Percentiles rank a stretch among this genome's conserved stretches.
phyloP scores from a whole-genome alignment of 305 asterid species.

The Solanum hybrid region DNA sequence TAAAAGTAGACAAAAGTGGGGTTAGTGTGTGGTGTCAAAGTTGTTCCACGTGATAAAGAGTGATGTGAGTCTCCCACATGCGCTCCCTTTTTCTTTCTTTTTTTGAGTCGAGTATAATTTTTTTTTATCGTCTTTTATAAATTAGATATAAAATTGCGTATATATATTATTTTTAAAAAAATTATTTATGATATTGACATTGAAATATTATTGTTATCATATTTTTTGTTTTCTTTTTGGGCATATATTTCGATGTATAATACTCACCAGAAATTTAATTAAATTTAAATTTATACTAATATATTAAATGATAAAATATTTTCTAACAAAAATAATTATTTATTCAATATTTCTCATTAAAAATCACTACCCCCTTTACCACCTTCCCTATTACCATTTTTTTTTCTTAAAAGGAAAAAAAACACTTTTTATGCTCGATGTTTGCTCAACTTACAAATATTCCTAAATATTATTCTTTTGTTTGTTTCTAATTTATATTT shows the following conservation, averaged over 20 bases:
- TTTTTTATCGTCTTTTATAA: too few species aligned
- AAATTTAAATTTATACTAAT: background rate
- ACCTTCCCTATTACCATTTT: background rate
- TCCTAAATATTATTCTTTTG: background rate
- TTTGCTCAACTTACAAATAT: background rate
- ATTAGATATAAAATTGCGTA: background rate
- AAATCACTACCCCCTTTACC: background rate
- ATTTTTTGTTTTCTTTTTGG: background rate
- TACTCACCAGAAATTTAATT: background rate
- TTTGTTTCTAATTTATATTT: background rate
- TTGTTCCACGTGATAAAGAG: slow-evolving; percentile 35
- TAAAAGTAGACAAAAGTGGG: slow-evolving; percentile 16
- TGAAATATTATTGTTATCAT: background rate
- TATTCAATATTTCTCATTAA: background rate
- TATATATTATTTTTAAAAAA: background rate
- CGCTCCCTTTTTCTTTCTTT: background rate
- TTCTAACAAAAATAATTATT: background rate
- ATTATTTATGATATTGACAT: background rate
- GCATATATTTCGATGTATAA: background rate
- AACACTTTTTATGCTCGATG: background rate
- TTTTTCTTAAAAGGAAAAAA: background rate
- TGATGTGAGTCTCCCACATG: slow-evolving; percentile 25
- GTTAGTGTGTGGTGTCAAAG: slow-evolving; percentile 25
- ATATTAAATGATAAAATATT: background rate
- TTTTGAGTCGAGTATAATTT: background rate